phyloP scores from a whole-genome alignment of 1,284 basidiomycete species.

The Cryptococcus sp. region DNA sequence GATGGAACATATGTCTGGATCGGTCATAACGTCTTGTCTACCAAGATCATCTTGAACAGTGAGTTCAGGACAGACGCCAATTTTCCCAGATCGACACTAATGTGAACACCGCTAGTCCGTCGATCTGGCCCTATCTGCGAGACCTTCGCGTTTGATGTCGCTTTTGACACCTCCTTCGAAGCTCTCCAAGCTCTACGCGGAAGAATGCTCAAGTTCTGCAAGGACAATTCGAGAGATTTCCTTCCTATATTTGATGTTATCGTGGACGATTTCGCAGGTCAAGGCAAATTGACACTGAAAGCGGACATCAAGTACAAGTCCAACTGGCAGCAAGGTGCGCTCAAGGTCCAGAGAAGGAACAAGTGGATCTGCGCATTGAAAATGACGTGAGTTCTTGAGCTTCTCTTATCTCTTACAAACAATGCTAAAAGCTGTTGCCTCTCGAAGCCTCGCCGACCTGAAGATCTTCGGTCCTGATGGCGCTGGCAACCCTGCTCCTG shows the following conservation, averaged over 20 bases:
- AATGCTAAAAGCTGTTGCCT: slow-evolving; percentile 1
- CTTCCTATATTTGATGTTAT: slow-evolving; percentile 67
- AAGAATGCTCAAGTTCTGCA: slow-evolving; percentile 79
- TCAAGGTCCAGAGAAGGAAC: slow-evolving; percentile 74
- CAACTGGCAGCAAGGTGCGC: slow-evolving; percentile 78
- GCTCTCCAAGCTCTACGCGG: slow-evolving; percentile 75
- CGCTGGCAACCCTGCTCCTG: slow-evolving; percentile 60
- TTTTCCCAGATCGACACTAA: background rate
- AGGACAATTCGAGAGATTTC: slow-evolving; percentile 69
- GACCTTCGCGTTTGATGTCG: slow-evolving; percentile 67
- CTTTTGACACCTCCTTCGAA: slow-evolving; percentile 76
- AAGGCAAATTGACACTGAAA: slow-evolving; percentile 74
- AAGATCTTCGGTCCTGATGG: slow-evolving; percentile 76
- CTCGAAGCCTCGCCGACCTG: slow-evolving; percentile 61
- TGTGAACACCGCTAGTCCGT: slow-evolving; percentile 37
- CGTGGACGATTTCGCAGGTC: slow-evolving; percentile 72
- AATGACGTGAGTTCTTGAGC: background rate
- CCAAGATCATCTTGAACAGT: slow-evolving; percentile 60
- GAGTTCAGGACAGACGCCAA: slow-evolving; percentile 11
- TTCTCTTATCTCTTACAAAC: background rate
- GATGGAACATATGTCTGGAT: slow-evolving; percentile 63
- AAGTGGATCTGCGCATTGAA: slow-evolving; percentile 91
- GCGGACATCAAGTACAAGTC: slow-evolving; percentile 83
- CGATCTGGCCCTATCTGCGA: slow-evolving; percentile 57
- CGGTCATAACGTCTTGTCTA: slow-evolving; percentile 64